These are phyloP conservation scores for Rhizopogon rudus DNA, from an alignment of 768 basidiomycete species.

Conservation along the genomic window DNA sequence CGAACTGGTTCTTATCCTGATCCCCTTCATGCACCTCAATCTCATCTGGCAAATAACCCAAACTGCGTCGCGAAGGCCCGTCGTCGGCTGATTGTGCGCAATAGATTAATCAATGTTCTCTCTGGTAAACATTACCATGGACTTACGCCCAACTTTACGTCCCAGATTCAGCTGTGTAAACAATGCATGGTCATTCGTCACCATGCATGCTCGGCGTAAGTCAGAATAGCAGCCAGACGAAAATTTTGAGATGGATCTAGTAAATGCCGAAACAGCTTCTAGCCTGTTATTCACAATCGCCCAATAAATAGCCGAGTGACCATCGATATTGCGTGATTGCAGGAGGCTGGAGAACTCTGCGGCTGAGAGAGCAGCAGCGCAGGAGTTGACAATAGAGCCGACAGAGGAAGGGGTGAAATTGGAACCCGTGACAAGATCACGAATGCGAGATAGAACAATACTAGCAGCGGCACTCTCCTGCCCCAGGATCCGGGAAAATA, in stretches of 20 bases:
- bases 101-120: neutral
- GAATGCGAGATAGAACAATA: neutral
- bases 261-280: neutral
- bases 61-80: neutral
- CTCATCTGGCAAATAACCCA: neutral
- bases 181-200: neutral
- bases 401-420: neutral
- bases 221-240: neutral
- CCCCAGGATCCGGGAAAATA: too few relatives aligned
- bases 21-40: neutral
- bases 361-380: slow-evolving; percentile 49
- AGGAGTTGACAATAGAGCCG: slow-evolving; percentile 47
- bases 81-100: neutral
- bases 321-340: neutral
- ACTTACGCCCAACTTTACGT: neutral
- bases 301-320: neutral
- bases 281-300: neutral
- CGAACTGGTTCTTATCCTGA: neutral
- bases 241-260: neutral
- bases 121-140: neutral
- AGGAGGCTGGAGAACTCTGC: slow-evolving; percentile 17
- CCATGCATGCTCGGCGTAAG: neutral
- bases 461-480: too few relatives aligned
- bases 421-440: neutral
- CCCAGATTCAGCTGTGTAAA: neutral